Evolutionary conservation across 305 asterid species (phyloP).

Genomic region (Fraxinus xanthoxyloides): DNA sequence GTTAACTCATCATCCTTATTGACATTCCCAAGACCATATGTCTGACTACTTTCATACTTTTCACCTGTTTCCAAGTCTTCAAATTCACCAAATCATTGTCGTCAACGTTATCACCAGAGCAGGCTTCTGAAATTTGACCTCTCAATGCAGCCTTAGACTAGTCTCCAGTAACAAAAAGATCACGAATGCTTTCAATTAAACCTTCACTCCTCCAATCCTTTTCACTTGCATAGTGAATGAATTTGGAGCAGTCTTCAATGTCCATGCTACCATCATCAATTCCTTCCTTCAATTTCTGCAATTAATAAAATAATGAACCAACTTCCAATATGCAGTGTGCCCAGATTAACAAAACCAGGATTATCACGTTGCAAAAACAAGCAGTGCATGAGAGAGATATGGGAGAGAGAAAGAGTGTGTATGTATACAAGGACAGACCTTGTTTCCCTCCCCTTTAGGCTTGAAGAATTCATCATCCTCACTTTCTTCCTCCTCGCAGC

Average conservation of each 20-base stretch:
- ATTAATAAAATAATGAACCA: conserved; percentile 26
- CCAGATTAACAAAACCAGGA: not conserved
- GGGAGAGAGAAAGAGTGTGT: not conserved
- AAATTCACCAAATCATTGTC: conserved; percentile 75
- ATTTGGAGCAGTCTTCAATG: conserved; percentile 82
- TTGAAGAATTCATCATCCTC: conserved; percentile 82
- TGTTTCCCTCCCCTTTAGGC: conserved; percentile 81
- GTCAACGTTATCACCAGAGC: conserved; percentile 35
- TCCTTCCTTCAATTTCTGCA: conserved; percentile 62
- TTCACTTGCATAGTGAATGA: conserved; percentile 32
- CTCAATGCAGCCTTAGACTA: conserved; percentile 82
- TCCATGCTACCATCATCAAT: conserved; percentile 43
- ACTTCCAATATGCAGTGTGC: not conserved
- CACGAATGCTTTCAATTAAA: conserved; percentile 58
- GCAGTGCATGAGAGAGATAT: not conserved
- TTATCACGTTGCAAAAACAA: not conserved
- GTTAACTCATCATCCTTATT: conserved; percentile 44
- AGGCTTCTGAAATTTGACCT: conserved; percentile 48
- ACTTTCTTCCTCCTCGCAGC: conserved; percentile 46
- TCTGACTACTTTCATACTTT: conserved; percentile 47
- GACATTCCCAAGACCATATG: conserved; percentile 29
- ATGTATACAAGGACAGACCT: conserved; percentile 54
- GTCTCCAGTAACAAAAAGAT: conserved; percentile 89
- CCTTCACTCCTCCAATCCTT: conserved; percentile 62
- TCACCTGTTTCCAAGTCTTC: conserved; percentile 96